phyloP scores from a whole-genome alignment of 805 yeast species.

The Saccharomycopsis oosterbeekiorum region DNA sequence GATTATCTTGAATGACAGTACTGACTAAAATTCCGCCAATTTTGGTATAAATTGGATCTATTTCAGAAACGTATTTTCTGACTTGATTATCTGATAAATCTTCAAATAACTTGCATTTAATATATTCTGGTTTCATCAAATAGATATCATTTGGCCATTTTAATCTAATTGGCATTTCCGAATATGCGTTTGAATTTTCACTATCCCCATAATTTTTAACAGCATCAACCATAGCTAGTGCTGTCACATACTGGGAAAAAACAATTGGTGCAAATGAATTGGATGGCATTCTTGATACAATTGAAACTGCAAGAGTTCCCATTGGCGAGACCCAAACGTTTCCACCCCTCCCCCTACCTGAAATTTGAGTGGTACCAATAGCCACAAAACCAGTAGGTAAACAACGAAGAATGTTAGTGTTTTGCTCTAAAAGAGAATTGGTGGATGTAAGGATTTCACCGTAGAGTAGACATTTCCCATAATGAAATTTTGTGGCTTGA shows the following conservation, averaged over 20 bases:
- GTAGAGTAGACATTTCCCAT: conserved; percentile 62
- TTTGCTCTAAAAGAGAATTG: conserved; percentile 64
- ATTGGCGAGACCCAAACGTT: conserved; percentile 92
- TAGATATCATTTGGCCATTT: conserved; percentile 98
- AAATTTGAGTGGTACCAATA: conserved; percentile 73
- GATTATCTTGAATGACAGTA: conserved; percentile 52
- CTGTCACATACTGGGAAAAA: conserved; percentile 76
- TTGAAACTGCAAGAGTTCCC: conserved; percentile 82
- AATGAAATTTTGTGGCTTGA: conserved; percentile 21
- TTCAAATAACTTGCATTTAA: conserved; percentile 21
- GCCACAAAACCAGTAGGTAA: conserved; percentile 62
- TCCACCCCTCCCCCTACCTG: conserved; percentile 92
- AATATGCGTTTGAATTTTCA: conserved; percentile 41
- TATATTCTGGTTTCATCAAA: conserved; percentile 55
- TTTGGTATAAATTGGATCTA: conserved; percentile 61
- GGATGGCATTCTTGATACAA: conserved; percentile 49
- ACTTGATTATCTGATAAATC: conserved; percentile 9
- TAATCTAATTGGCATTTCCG: conserved; percentile 65
- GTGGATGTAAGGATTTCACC: conserved; percentile 92
- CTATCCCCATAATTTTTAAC: conserved; percentile 45
- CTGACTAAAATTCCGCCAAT: conserved; percentile 80
- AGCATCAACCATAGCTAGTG: conserved; percentile 77
- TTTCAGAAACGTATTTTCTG: conserved; percentile 30
- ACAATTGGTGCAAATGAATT: conserved; percentile 52
- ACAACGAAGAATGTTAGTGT: conserved; percentile 44